These are phyloP conservation scores for Aspergillus terreus DNA, from an alignment of 2,329 filamentous ascomycete species.

Conservation along the genomic window DNA sequence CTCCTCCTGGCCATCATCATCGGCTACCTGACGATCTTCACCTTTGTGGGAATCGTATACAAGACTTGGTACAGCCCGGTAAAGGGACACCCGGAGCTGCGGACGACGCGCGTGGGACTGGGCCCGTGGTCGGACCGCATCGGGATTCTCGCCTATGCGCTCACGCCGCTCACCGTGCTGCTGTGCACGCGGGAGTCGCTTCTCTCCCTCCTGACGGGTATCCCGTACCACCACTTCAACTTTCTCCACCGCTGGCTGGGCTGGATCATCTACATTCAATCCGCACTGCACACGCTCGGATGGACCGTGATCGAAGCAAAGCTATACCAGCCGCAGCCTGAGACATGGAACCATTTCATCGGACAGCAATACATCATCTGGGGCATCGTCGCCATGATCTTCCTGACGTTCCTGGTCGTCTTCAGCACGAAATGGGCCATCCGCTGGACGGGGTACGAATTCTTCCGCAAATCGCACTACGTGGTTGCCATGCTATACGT, in stretches of 20 bases:
- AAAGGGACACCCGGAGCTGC: conserved; percentile 49
- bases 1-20: conserved; percentile 56
- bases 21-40: conserved; percentile 64
- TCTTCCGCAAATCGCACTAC: conserved; percentile 72
- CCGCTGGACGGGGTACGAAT: conserved; percentile 67
- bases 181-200: conserved; percentile 67
- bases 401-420: conserved; percentile 60
- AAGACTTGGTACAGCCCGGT: conserved; percentile 68
- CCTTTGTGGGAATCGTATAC: conserved; percentile 67
- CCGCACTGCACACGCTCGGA: conserved; percentile 64
- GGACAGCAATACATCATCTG: conserved; percentile 67
- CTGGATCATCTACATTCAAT: conserved; percentile 67
- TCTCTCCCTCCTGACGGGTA: conserved; percentile 65
- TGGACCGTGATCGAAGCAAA: conserved; percentile 65
- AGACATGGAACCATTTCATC: conserved; percentile 55
- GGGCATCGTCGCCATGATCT: conserved; percentile 65
- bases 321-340: conserved; percentile 70
- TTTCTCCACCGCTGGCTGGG: conserved; percentile 75
- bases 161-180: conserved; percentile 67
- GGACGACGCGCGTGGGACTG: conserved; percentile 63
- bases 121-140: conserved; percentile 67
- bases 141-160: conserved; percentile 67
- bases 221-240: conserved; percentile 74
- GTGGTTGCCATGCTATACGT: conserved; percentile 70
- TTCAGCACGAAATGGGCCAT: conserved; percentile 60